Conservation (phyloP, 192 early-diverging fungal species). For the Linnemannia schmuckeri region DNA sequence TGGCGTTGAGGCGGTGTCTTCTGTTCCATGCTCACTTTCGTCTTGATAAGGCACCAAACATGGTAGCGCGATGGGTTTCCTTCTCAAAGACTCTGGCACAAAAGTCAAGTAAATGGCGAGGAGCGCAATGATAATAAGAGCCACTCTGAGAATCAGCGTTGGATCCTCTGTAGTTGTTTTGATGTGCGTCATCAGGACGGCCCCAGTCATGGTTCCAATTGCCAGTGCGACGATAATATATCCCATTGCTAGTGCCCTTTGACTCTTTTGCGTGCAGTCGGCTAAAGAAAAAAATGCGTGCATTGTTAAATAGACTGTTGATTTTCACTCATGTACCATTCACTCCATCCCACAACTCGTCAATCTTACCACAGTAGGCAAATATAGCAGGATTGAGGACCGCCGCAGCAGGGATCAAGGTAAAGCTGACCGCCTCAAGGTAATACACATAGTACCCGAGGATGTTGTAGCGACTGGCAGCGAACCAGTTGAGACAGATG, state of each 20-base stretch:
- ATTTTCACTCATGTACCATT: too few species aligned
- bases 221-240: not conserved
- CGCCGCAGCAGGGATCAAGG: not conserved
- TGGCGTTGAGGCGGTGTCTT: not conserved
- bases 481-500: not conserved
- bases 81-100: conserved; percentile 21
- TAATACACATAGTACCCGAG: not conserved
- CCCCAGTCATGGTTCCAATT: conserved; percentile 5
- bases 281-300: not conserved
- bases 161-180: not conserved
- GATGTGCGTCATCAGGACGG: not conserved
- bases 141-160: not conserved
- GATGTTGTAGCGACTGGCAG: conserved; percentile 2
- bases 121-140: not conserved
- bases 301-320: not conserved
- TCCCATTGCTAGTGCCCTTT: conserved; percentile 11
- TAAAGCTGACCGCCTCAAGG: not conserved
- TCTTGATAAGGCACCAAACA: not conserved
- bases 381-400: conserved; percentile 11
- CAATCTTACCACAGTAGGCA: conserved; percentile 11
- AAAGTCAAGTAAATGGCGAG: not conserved
- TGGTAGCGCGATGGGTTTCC: not conserved
- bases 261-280: conserved; percentile 11
- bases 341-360: too few species aligned
- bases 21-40: not conserved